A percentile compares a stretch with the other conserved stretches of the same genome.
These are phyloP conservation scores for Bauhinia variegata DNA, from an alignment of 306 rosid species.

Conservation along the genomic window DNA sequence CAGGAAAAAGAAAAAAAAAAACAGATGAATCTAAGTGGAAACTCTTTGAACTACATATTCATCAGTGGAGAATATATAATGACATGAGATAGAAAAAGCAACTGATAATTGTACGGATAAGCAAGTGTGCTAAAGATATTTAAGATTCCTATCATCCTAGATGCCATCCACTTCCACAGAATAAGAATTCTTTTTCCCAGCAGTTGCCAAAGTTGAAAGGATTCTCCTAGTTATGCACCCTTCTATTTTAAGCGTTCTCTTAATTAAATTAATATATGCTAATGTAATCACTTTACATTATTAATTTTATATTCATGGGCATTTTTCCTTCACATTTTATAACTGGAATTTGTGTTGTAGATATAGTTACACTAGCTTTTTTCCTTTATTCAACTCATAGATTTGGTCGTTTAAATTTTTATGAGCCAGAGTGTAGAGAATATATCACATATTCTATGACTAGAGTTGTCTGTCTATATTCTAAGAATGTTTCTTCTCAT, in stretches of 20 bases:
- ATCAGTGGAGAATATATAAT: conserved; percentile 36
- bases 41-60: conserved; percentile 11
- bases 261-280: no score
- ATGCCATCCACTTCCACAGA: conserved; percentile 35
- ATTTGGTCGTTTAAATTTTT: conserved; percentile 27
- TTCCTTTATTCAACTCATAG: no score
- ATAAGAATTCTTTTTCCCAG: conserved; percentile 36
- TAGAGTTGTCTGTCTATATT: no score
- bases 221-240: neutral
- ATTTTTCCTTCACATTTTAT: no score
- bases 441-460: conserved; percentile 6
- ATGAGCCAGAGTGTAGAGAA: conserved; percentile 28
- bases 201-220: conserved; percentile 23
- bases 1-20: no score
- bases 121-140: conserved; percentile 24
- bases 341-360: no score
- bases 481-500: conserved; percentile 7
- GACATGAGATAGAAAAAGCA: conserved; percentile 14
- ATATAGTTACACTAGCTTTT: no score
- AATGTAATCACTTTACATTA: conserved; percentile 30
- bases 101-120: conserved; percentile 25
- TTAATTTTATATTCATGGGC: no score
- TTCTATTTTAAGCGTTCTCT: no score
- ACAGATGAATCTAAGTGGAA: conserved; percentile 25
- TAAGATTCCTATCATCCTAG: conserved; percentile 30